Base-by-base conservation (phyloP, 2,329 filamentous ascomycete species). In the Verticillium alfalfae region DNA sequence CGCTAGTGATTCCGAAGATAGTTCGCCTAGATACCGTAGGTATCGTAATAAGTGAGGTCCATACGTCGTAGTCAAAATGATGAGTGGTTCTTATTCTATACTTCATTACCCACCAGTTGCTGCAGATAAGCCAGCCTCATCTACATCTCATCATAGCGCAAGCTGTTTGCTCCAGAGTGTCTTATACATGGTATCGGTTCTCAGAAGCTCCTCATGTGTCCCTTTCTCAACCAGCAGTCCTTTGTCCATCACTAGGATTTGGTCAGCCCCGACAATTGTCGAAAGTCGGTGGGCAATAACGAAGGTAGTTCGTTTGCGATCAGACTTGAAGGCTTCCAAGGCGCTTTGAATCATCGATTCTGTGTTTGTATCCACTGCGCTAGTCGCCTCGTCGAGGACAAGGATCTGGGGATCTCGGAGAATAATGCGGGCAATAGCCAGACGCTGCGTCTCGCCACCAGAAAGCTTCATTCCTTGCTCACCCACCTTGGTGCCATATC, bases 381-480 rank as follows among this genome's bases (percentile, higher is more conserved):
- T 92, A 4, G 92, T 93, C 1, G 91, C 88, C 72, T 93, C 91
- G 66, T 94, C 91, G 1, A 94, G 81, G 45, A 94, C 81, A 10
- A 94, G 85, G 63, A 93, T 87, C 61, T 91, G 87, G 0, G 91
- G 90, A 62, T 84, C 83, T 73, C 91, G 91, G 66, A 93, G 77
- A 57, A 94, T 83, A 1, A 90, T 89, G 34, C 90, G 84, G 8
- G 87, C 87, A 69, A 89, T 89, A 5, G 87, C 87, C 34, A 89
- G 81, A 56, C 87, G 83, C 67, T 90, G 87, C 6, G 88, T 73
- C 69, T 90, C 87, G 31, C 87, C 87, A 1, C 87, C 87, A 4
- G 87, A 89, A 2, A 90, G 74, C 76, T 86, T 87, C 74, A 83
- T 76, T 54, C 81, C 81, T 8, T 80, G 76, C 62, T 84, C 81